Evolutionary conservation across 1,139 yeast genomes (phyloP).

Genomic region (Saccharomyces hybrid): DNA sequence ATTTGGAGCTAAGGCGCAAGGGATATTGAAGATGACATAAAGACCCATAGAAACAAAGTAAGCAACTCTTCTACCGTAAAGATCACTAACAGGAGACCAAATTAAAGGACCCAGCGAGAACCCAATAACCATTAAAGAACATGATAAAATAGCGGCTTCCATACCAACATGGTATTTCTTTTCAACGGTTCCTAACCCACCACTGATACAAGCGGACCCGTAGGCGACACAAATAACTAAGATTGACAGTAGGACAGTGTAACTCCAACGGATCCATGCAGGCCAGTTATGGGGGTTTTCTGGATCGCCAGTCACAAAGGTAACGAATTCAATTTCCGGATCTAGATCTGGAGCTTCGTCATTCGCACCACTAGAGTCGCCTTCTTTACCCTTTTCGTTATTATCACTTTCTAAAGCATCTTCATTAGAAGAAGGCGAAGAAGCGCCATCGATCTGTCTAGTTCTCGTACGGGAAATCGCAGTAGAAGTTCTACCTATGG

Average conservation of each 20-base stretch:
- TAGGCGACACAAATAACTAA: slow-evolving; percentile 81
- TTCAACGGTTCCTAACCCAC: slow-evolving; percentile 60
- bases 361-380: slow-evolving; percentile 19
- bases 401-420: slow-evolving; percentile 4
- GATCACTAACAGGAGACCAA: slow-evolving; percentile 90
- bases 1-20: no score
- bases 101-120: slow-evolving; percentile 79
- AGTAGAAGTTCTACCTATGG: slow-evolving; percentile 50
- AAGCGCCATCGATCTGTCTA: slow-evolving; percentile 18
- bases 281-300: slow-evolving; percentile 86
- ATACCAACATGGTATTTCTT: slow-evolving; percentile 58
- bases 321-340: slow-evolving; percentile 71
- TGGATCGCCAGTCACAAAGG: slow-evolving; percentile 68
- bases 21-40: no score
- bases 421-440: slow-evolving; percentile 10
- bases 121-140: slow-evolving; percentile 83
- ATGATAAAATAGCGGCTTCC: slow-evolving; percentile 73
- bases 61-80: slow-evolving; percentile 78
- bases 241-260: slow-evolving; percentile 56
- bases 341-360: slow-evolving; percentile 35
- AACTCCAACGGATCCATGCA: slow-evolving; percentile 48
- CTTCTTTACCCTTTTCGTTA: slow-evolving; percentile 19
- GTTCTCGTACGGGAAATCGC: slow-evolving; percentile 34
- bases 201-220: slow-evolving; percentile 82
- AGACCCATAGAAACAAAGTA: slow-evolving; percentile 31